These are phyloP conservation scores for Dentipellis fragilis DNA, from an alignment of 768 basidiomycete species.

Conservation along the genomic window DNA sequence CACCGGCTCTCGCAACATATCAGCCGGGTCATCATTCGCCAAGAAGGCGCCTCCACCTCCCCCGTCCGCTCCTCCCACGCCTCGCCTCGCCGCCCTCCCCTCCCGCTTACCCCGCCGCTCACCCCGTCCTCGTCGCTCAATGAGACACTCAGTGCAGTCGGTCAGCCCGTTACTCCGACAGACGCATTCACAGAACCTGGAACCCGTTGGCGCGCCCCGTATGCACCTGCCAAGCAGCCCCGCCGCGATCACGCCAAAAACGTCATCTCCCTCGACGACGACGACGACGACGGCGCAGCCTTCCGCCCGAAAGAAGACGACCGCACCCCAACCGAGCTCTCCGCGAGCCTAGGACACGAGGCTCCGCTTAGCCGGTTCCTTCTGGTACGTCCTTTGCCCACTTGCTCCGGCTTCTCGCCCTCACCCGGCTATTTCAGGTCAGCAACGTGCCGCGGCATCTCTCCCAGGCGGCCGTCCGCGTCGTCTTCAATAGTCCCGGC, in stretches of 20 bases:
- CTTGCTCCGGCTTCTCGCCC: neutral
- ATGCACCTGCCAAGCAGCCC: constrained; percentile 1
- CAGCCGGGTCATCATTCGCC: constrained; percentile 7
- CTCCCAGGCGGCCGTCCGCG: constrained; percentile 9
- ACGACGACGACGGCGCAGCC: neutral
- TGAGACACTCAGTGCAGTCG: constrained; percentile 24
- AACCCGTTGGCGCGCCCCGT: constrained; percentile 4
- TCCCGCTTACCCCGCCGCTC: constrained; percentile 56
- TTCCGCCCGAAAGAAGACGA: constrained; percentile 5
- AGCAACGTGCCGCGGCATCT: constrained; percentile 6
- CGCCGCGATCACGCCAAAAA: neutral
- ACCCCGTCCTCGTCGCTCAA: constrained; percentile 54
- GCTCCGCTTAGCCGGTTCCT: constrained; percentile 20
- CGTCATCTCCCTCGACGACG: neutral
- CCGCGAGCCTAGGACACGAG: neutral
- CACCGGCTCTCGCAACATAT: constrained; percentile 14
- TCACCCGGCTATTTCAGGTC: constrained; percentile 7
- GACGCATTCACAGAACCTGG: constrained; percentile 9
- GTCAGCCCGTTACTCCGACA: constrained; percentile 18
- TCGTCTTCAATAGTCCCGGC: constrained; percentile 1
- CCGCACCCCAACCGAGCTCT: neutral
- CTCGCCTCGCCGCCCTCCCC: constrained; percentile 18
- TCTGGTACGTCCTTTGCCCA: constrained; percentile 10
- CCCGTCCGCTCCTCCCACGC: constrained; percentile 17
- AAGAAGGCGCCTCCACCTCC: constrained; percentile 16